phyloP scores from a whole-genome alignment of 75 land plant species.

The Pinus taeda region DNA sequence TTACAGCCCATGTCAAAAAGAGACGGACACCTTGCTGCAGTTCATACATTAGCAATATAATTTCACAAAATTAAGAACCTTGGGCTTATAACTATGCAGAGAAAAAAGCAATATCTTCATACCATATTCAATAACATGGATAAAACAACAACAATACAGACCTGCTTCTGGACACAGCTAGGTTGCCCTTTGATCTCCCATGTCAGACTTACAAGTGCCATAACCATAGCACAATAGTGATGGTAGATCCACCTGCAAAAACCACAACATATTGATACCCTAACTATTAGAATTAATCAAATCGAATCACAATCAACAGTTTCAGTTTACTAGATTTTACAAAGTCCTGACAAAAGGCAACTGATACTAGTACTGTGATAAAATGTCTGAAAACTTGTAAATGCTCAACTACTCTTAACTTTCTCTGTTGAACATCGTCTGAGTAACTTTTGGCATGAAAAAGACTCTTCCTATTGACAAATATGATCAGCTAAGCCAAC shows the following conservation, averaged over 20 bases:
- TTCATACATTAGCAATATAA: neutral
- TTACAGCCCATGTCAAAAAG: constrained; percentile 87
- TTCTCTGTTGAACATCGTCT: too few relatives aligned
- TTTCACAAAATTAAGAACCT: neutral
- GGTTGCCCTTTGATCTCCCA: constrained; percentile 96
- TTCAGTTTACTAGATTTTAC: constrained; percentile 1
- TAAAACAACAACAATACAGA: constrained; percentile 12
- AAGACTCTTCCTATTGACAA: too few relatives aligned
- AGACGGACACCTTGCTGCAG: constrained; percentile 83
- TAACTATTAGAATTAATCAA: neutral
- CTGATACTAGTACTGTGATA: neutral
- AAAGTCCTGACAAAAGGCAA: neutral
- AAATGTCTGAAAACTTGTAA: neutral
- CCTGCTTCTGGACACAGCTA: constrained; percentile 85
- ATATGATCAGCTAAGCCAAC: too few relatives aligned
- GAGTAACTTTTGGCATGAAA: too few relatives aligned
- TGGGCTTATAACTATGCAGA: neutral
- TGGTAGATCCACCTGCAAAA: constrained; percentile 96
- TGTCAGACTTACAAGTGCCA: constrained; percentile 94
- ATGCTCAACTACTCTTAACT: neutral
- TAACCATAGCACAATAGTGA: constrained; percentile 96
- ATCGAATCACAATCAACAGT: neutral
- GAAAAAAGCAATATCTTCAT: neutral
- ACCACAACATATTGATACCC: neutral
- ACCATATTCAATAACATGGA: neutral